These are phyloP conservation scores for Crataegus laevigata DNA, from an alignment of 306 rosid genomes.

Conservation along the genomic window DNA sequence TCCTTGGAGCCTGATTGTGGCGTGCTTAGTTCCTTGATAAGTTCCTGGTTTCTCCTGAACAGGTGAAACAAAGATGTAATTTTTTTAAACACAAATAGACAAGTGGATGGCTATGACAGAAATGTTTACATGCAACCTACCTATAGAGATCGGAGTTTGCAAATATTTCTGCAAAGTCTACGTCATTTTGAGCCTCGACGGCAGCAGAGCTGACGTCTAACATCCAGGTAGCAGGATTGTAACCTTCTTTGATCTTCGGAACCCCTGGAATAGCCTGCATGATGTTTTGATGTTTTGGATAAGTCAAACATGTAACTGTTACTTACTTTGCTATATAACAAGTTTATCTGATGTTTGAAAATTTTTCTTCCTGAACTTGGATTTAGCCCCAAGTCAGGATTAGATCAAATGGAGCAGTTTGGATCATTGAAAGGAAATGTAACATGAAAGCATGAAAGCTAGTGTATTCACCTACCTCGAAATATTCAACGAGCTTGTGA, in stretches of 20 bases:
- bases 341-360: not conserved
- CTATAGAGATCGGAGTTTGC: constrained; percentile 35
- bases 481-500: constrained; percentile 54
- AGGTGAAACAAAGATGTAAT: not conserved
- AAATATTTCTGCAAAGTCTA: constrained; percentile 61
- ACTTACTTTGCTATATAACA: not conserved
- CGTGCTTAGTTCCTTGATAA: constrained; percentile 37
- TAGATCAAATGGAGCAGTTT: not conserved
- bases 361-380: not conserved
- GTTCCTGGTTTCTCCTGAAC: constrained; percentile 43
- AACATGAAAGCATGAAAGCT: not conserved
- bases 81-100: no score
- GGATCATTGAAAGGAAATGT: not conserved
- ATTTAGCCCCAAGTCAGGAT: not conserved
- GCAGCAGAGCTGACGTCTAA: constrained; percentile 59
- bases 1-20: constrained; percentile 45
- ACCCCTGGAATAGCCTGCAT: constrained; percentile 53
- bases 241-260: constrained; percentile 40
- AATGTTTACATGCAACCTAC: constrained; percentile 19
- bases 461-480: constrained; percentile 36
- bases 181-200: constrained; percentile 40
- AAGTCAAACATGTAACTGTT: not conserved
- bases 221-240: constrained; percentile 84
- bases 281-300: not conserved
- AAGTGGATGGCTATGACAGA: not conserved